Evolutionary conservation across 331 rosid genomes (phyloP).

Genomic region (Cydonia oblonga): DNA sequence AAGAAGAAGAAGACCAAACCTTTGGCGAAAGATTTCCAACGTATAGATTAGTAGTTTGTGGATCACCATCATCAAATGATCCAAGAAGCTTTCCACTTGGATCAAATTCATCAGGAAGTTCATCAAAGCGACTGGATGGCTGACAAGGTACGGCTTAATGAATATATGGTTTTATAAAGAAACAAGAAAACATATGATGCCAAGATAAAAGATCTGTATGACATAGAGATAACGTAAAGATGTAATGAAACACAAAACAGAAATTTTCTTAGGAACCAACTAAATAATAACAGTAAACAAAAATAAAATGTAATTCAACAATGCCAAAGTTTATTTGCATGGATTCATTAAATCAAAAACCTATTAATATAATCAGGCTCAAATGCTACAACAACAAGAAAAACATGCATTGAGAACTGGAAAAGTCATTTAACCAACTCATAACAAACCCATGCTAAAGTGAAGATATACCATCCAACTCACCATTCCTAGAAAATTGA

Average conservation of each 20-base stretch:
- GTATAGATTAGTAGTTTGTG: constrained; percentile 95
- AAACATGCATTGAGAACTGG: neutral
- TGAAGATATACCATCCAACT: neutral
- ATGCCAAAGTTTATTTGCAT: neutral
- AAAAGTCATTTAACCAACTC: neutral
- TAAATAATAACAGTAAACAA: neutral
- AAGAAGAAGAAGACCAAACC: constrained; percentile 23
- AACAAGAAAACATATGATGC: constrained; percentile 1
- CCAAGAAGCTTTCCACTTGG: constrained; percentile 95
- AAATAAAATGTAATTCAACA: neutral
- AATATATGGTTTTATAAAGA: neutral
- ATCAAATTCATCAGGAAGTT: constrained; percentile 92
- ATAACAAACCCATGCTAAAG: neutral
- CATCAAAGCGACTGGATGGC: constrained; percentile 90
- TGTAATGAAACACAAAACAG: neutral
- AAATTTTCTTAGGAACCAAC: neutral
- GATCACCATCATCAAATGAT: constrained; percentile 99
- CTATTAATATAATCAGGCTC: neutral
- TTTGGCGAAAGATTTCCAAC: constrained; percentile 98
- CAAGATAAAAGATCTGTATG: neutral
- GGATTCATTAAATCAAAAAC: neutral
- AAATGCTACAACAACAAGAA: neutral
- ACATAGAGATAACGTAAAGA: neutral
- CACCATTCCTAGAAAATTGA: neutral
- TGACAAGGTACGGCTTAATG: constrained; percentile 5